Evolutionary conservation across 805 yeast genomes (phyloP), one percentile per base, ranked within the genome.

Genomic region (Wickerhamomyces kurtzmanii): DNA sequence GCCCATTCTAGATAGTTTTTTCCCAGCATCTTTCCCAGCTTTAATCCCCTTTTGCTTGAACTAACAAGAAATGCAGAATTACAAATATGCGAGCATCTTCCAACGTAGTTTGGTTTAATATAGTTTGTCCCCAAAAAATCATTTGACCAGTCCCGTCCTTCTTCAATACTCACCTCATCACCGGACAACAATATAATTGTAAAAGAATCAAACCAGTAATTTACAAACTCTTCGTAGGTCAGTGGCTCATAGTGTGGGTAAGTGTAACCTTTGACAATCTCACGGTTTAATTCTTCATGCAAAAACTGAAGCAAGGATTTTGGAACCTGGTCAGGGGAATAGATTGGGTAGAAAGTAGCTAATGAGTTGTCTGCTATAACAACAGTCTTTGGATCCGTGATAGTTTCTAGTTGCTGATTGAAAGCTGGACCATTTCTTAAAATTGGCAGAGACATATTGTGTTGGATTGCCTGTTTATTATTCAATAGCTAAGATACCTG

Each of bases 21-120:
- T 5, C 93, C 96, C 45, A 87, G 45, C n/a, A 65, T 65, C 20
- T 56, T 62, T 2, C 95, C 96, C 11, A 83, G 52, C 8, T 80
- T 77, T 26, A 62, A 50, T 1, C 93, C 91, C 36, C 96, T 65
- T 15, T 57, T 56, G 0, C 37, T 37, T 7, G 62, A 59, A 33
- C 68, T 68, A 6, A 87, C 94, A 8, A 85, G 48, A 45, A 87
- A 87, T 0, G 93, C 95, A 0, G 76, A 96, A 49, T 87, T 87
- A 44, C 95, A 84, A 17, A 72, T 77, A 44, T 87, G 96, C 0
- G 91, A 73, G 37, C 89, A 77, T 32, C 94, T 67, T 7, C 94
- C 95, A 3, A 63, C 54, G 47, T 86, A 87, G 52, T 87, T 87
- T 12, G 97, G 95, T 45, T 82, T 85, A 42, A 86, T 62, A 50